Conservation (phyloP, 768 basidiomycete genomes). For the Kwoniella sp. region DNA sequence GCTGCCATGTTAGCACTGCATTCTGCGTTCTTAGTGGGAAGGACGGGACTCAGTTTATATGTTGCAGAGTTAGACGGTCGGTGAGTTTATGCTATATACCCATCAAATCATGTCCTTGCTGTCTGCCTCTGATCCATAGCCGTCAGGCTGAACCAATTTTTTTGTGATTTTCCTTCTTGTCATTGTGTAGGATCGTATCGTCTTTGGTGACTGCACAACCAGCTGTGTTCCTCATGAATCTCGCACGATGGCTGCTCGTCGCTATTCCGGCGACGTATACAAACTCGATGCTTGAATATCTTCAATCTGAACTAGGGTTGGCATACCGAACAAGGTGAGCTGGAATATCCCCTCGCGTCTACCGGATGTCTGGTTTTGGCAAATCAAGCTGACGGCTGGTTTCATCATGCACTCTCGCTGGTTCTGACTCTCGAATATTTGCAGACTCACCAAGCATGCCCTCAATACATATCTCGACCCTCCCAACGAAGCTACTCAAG, state of each 20-base stretch:
- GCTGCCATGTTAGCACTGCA: conserved; percentile 84
- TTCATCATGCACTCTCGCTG: too few relatives aligned
- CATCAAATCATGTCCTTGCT: neutral
- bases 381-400: too few relatives aligned
- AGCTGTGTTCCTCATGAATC: conserved; percentile 75
- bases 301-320: conserved; percentile 78
- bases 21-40: conserved; percentile 79
- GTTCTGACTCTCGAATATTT: neutral
- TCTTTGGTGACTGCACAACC: conserved; percentile 87
- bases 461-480: conserved; percentile 76
- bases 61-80: conserved; percentile 90
- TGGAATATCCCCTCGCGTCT: neutral
- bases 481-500: conserved; percentile 1
- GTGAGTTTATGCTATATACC: conserved; percentile 41
- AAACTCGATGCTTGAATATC: conserved; percentile 75
- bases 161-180: neutral
- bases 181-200: conserved; percentile 76
- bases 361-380: too few relatives aligned
- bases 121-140: neutral
- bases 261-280: conserved; percentile 68
- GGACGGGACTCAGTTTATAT: conserved; percentile 89
- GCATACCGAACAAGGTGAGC: conserved; percentile 49
- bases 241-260: conserved; percentile 84
- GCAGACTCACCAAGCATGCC: conserved; percentile 74
- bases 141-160: too few relatives aligned